These are phyloP conservation scores for Drechslera avenae DNA, from an alignment of 2,329 filamentous ascomycete species.

Conservation along the genomic window DNA sequence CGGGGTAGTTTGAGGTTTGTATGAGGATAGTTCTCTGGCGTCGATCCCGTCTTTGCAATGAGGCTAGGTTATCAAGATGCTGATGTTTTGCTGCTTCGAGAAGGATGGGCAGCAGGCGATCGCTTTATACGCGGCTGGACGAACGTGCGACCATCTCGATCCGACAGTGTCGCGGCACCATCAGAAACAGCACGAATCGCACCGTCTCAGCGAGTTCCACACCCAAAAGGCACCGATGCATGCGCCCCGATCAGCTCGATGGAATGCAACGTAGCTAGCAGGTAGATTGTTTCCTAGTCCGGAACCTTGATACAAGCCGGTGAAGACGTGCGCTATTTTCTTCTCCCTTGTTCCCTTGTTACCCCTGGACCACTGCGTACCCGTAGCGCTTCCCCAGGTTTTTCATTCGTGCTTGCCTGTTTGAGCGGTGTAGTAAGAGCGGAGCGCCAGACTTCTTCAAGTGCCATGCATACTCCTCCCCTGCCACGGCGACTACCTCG, in stretches of 20 bases:
- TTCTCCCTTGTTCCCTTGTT: conserved; percentile 9
- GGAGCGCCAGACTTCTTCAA: conserved; percentile 25
- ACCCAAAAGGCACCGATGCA: conserved; percentile 35
- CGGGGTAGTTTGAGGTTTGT: conserved; percentile 33
- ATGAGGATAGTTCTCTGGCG: conserved; percentile 40
- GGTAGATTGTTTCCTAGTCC: conserved; percentile 32
- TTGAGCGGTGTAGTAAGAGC: conserved; percentile 30
- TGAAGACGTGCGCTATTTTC: conserved; percentile 30
- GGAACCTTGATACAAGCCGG: conserved; percentile 27
- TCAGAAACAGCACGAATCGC: conserved; percentile 36
- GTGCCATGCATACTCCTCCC: conserved; percentile 27
- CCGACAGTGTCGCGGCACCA: conserved; percentile 38
- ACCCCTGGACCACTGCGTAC: conserved; percentile 16
- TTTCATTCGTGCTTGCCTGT: conserved; percentile 23
- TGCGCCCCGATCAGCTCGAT: conserved; percentile 42
- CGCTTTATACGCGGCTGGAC: conserved; percentile 37
- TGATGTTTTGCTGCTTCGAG: conserved; percentile 35
- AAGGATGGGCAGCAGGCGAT: conserved; percentile 27
- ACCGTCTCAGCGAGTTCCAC: conserved; percentile 33
- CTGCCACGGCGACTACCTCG: conserved; percentile 21
- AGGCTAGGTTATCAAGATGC: conserved; percentile 26
- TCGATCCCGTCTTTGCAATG: conserved; percentile 34
- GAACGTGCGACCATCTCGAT: conserved; percentile 26
- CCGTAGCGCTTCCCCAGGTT: conserved; percentile 26
- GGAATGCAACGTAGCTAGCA: conserved; percentile 33